These are phyloP conservation scores for Pseudogymnoascus sp. DNA, from an alignment of 2,329 filamentous ascomycete species.

Conservation along the genomic window DNA sequence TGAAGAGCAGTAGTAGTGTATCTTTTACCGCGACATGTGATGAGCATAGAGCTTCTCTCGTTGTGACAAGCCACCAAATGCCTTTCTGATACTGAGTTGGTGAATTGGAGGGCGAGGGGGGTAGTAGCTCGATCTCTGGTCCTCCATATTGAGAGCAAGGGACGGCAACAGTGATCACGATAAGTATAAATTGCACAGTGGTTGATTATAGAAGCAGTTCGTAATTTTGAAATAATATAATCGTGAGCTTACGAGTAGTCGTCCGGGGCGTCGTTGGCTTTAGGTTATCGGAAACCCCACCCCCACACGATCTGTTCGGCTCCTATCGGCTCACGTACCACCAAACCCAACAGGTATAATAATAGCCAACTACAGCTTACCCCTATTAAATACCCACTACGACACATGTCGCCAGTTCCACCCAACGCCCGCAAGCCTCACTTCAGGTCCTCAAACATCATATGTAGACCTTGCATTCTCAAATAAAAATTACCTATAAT, in stretches of 20 bases:
- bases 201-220: background rate
- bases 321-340: background rate
- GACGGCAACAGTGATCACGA: background rate
- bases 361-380: too few species aligned
- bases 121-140: background rate
- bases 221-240: background rate
- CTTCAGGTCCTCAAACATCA: too few species aligned
- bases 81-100: background rate
- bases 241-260: background rate
- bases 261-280: background rate
- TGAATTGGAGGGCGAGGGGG: conserved; percentile 35
- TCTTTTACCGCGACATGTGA: conserved; percentile 38
- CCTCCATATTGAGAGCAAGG: background rate
- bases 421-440: too few species aligned
- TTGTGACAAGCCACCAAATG: conserved; percentile 48
- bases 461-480: too few species aligned
- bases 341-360: too few species aligned
- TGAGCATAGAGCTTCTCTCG: conserved; percentile 60
- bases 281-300: background rate
- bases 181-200: background rate
- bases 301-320: background rate
- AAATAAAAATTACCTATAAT: background rate
- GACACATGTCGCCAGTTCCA: too few species aligned
- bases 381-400: too few species aligned
- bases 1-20: background rate